Percentiles rank a stretch among this genome's conserved stretches.
Conservation (phyloP, 495 filamentous ascomycete genomes). For the Chaetomium fimeti region DNA sequence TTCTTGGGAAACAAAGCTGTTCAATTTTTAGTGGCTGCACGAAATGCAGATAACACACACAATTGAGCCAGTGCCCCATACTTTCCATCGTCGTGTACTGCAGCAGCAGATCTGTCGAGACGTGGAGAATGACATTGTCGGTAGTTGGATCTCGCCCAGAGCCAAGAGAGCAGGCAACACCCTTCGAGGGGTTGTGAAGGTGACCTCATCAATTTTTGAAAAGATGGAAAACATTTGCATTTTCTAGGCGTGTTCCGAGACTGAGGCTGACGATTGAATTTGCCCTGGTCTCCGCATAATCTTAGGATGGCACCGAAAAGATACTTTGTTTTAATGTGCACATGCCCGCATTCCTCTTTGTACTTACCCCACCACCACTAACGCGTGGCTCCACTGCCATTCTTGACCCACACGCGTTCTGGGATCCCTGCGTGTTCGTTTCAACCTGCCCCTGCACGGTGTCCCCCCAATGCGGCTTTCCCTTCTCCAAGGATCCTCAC, state of each 20-base stretch:
- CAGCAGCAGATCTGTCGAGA: no score
- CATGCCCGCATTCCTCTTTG: not conserved
- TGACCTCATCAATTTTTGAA: not conserved
- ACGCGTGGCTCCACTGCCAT: not conserved
- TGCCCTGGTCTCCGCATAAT: not conserved
- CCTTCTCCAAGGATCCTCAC: constrained; percentile 27
- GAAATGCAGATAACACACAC: not conserved
- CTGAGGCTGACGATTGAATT: constrained; percentile 8
- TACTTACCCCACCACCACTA: not conserved
- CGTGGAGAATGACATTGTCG: no score
- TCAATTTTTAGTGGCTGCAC: not conserved
- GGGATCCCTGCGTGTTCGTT: constrained; percentile 28
- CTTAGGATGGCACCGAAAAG: not conserved
- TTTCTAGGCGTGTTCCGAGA: not conserved
- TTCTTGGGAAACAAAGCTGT: not conserved
- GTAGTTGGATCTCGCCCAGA: no score
- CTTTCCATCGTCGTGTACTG: not conserved
- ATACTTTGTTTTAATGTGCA: not conserved
- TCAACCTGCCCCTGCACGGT: constrained; percentile 27
- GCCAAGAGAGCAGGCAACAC: no score
- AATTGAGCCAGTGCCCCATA: not conserved
- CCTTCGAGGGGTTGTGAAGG: no score
- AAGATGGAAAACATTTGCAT: not conserved
- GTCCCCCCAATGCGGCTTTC: constrained; percentile 19
- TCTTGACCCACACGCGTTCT: constrained; percentile 12